phyloP scores from a whole-genome alignment of 2,329 filamentous ascomycete species.

The Ophiostoma tasmaniense region DNA sequence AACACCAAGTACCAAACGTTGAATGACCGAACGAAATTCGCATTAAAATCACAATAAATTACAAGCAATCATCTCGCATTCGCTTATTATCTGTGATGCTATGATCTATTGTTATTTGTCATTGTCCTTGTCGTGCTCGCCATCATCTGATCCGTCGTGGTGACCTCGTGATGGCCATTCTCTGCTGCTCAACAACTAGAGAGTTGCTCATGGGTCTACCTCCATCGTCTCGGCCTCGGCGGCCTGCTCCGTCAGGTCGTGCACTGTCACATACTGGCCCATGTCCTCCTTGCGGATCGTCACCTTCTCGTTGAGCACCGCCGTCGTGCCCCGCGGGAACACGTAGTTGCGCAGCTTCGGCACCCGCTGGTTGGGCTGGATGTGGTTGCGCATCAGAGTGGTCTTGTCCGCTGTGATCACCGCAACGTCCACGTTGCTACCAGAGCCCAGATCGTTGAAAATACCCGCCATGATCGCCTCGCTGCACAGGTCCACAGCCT shows the following conservation, averaged over 20 bases:
- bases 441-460: conserved; percentile 95
- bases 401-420: conserved; percentile 95
- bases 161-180: background rate
- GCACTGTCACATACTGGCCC: conserved; percentile 84
- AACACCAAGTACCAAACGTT: no score
- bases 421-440: conserved; percentile 94
- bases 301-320: conserved; percentile 89
- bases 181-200: background rate
- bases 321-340: conserved; percentile 87
- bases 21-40: background rate
- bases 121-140: background rate
- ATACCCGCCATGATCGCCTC: conserved; percentile 94
- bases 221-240: conserved; percentile 58
- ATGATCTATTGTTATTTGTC: background rate
- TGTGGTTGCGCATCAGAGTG: conserved; percentile 82
- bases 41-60: background rate
- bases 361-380: conserved; percentile 83
- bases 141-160: background rate
- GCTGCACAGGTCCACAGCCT: conserved; percentile 71
- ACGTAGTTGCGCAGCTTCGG: conserved; percentile 90
- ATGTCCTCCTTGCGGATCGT: conserved; percentile 82
- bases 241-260: conserved; percentile 59
- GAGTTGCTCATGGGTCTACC: conserved; percentile 45
- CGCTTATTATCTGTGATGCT: background rate
- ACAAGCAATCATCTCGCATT: background rate